A percentile compares a stretch with the other conserved stretches of the same genome.
These are phyloP conservation scores for Bipolaris oryzae DNA, from an alignment of 2,329 filamentous ascomycete genomes.

Conservation along the genomic window DNA sequence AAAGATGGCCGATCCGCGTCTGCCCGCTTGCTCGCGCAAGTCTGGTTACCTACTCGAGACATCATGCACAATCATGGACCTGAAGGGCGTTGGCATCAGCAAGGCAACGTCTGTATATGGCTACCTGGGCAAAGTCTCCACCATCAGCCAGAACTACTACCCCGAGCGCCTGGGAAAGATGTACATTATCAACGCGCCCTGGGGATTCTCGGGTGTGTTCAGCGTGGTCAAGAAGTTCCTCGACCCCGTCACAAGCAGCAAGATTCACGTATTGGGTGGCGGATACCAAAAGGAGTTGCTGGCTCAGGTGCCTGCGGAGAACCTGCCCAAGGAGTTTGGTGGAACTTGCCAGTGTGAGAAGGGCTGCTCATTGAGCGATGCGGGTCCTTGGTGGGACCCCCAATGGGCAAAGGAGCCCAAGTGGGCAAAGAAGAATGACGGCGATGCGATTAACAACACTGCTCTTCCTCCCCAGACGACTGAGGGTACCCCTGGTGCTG, in stretches of 20 bases:
- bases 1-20: constrained; percentile 87
- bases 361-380: constrained; percentile 85
- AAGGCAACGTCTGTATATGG: constrained; percentile 84
- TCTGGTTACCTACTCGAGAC: constrained; percentile 89
- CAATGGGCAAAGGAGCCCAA: constrained; percentile 67
- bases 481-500: constrained; percentile 26
- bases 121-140: constrained; percentile 84
- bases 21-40: constrained; percentile 95
- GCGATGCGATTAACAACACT: constrained; percentile 40
- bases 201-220: constrained; percentile 89
- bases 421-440: constrained; percentile 52
- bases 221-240: constrained; percentile 88
- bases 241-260: constrained; percentile 93
- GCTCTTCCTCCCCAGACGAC: constrained; percentile 38
- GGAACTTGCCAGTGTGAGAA: constrained; percentile 81
- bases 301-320: constrained; percentile 84
- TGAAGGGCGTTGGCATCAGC: constrained; percentile 87
- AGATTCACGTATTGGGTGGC: constrained; percentile 88
- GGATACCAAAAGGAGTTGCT: constrained; percentile 85
- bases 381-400: constrained; percentile 83
- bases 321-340: constrained; percentile 85
- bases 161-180: constrained; percentile 94
- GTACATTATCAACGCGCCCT: constrained; percentile 97
- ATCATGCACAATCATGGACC: constrained; percentile 97
- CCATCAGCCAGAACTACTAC: constrained; percentile 98